Base-by-base conservation (phyloP, 2,329 filamentous ascomycete species). In the Aspergillus sp. region DNA sequence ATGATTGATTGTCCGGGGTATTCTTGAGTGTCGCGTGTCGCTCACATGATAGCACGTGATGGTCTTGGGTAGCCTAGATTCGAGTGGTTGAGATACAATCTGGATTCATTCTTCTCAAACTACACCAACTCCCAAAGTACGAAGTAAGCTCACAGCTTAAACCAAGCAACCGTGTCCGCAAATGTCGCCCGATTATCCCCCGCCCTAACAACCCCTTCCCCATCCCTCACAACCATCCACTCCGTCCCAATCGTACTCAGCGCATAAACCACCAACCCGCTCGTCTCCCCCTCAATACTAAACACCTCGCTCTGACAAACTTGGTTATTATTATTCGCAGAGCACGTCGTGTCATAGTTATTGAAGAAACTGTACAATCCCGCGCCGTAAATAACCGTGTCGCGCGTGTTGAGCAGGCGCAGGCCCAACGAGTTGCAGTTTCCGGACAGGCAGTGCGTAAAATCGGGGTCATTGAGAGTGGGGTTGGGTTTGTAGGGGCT, bases 301-400 rank as follows among this genome's bases (percentile, higher is more conserved):
- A 78, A 63, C 12, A 79, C 77, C n/a, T 68, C 57, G 33, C 62
- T 68, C 62, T 80, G 77, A 48, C 77, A 80, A 2, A 63, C 51
- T 6, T 69, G 66, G 1, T 66, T 62, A 6, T 62, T 59, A 7
- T 66, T 67, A 47, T 65, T 61, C 30, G 67, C 58, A 3, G 69
- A 69, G 57, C 73, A 76, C 1, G 57, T 54, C 0, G 70, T 74
- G 50, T 60, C 72, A 61, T 80, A 78, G 54, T 78, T 69, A 54
- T 76, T 69, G 61, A 80, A 80, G 65, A 80, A 80, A 15, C 68
- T 73, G 64, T 80, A 80, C 4, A 78, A 56, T 1, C 77, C 77
- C 0, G 72, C 76, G 13, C 77, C 77, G 52, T 79, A 79, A 15
- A 74, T 63, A 41, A 67, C 53, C 13, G 79, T 67, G 44, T 71